phyloP scores from a whole-genome alignment of 2,329 filamentous ascomycete genomes.

The Hypoxylon sp. region DNA sequence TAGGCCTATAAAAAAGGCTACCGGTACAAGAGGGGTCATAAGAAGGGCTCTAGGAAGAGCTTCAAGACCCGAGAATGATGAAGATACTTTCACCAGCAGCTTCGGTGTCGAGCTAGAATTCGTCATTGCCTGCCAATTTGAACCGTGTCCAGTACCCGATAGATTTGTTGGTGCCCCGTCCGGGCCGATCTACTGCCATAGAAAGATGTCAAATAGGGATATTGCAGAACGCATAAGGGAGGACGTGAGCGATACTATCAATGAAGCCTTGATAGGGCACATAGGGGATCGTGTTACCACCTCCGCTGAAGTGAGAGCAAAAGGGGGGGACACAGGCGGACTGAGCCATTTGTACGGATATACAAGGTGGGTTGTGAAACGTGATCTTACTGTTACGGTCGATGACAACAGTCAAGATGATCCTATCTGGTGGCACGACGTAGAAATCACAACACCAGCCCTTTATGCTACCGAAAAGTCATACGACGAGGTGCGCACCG shows the following conservation, averaged over 20 bases:
- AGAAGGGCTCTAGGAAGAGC: no score
- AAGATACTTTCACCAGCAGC: conserved; percentile 22
- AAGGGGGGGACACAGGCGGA: no score
- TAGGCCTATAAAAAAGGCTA: no score
- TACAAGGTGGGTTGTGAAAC: conserved; percentile 13
- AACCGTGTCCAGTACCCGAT: neutral
- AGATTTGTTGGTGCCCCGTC: conserved; percentile 22
- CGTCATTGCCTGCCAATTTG: conserved; percentile 18
- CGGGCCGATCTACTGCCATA: conserved; percentile 4
- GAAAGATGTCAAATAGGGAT: neutral
- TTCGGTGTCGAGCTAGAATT: conserved; percentile 44
- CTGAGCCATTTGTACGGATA: conserved; percentile 7
- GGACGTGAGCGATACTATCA: neutral
- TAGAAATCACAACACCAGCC: conserved; percentile 41
- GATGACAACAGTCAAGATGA: neutral
- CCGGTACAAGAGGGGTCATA: no score
- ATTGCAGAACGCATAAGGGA: no score
- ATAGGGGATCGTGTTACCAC: conserved; percentile 22
- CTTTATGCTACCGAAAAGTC: conserved; percentile 38
- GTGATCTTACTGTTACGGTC: conserved; percentile 7
- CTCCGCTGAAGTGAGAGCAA: neutral
- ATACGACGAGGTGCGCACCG: conserved; percentile 37
- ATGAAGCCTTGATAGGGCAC: neutral
- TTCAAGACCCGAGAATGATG: no score
- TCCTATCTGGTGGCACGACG: conserved; percentile 12